Evolutionary conservation across 148 eudicot species (phyloP), one percentile per base, ranked within the genome.

Genomic region (Euryodendron excelsum): DNA sequence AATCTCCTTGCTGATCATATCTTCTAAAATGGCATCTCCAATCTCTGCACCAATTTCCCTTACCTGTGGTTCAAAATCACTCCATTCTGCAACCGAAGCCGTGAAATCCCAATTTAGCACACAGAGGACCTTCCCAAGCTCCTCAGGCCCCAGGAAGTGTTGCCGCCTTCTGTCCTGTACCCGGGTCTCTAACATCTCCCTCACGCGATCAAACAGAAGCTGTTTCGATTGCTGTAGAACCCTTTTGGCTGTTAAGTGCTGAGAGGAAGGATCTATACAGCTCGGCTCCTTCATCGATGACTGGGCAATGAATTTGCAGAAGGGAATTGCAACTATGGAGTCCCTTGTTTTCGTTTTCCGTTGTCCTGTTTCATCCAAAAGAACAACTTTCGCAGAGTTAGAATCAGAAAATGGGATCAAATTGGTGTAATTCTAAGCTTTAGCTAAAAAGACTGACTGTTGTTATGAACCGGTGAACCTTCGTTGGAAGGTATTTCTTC

Each of bases 171-270:
- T 77, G 33, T 31, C 39, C 31, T 67, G 63, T 25, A 59, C 75
- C 20, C 76, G 83, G 34, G 47, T 73, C 74, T 91, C 92, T 1
- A 84, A 69, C 7, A 81, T 82, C 8, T 91, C 92, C 78, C 86
- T 79, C 47, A 87, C 86, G 41, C 87, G 86, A 37, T 91, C 94
- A 17, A 87, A 80, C 31, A 91, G 80, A 39, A 91, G 80, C 71
- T 85, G 85, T 28, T 82, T 81, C 65, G 88, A 45, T 41, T 89
- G 80, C 78, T 81, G 87, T 70, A 89, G 20, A 0, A 81, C 85
- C 79, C 75, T 86, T 77, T 67, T 83, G 27, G 25, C 61, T 23
- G 12, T 12, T 1, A 50, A 50, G 47, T 11, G 47, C 47, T 44
- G 47, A 11, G 10, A 44, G 47, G 47, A 44, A 44, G 47, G 10